Conservation (phyloP, 202 grass and related monocot species). For the Panicum hallii region DNA sequence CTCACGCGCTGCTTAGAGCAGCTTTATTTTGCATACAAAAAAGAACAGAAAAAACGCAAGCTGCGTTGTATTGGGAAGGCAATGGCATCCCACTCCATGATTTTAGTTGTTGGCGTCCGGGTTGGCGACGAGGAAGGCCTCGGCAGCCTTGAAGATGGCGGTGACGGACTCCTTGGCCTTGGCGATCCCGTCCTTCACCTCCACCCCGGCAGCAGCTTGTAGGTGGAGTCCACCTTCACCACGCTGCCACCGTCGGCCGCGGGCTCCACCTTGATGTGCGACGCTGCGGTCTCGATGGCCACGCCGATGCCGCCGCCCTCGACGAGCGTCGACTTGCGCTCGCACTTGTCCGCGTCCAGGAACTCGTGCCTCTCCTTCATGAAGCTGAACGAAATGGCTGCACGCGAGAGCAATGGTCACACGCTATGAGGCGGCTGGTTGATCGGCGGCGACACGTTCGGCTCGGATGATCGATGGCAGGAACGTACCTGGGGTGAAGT, state of each 20-base stretch:
- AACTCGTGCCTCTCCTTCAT: constrained; percentile 74
- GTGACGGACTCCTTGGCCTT: constrained; percentile 61
- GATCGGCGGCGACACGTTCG: not conserved
- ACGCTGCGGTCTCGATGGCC: constrained; percentile 41
- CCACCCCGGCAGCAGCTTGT: constrained; percentile 58
- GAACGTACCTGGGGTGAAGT: constrained; percentile 60
- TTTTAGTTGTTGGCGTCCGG: constrained; percentile 47
- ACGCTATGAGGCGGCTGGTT: not conserved
- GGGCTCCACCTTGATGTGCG: constrained; percentile 68
- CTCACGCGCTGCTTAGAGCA: not conserved
- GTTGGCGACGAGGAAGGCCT: no score
- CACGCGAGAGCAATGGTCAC: not conserved
- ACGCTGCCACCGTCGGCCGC: constrained; percentile 50
- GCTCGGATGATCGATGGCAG: not conserved
- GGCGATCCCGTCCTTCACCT: constrained; percentile 29
- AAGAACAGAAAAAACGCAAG: not conserved
- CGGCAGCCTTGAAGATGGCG: no score
- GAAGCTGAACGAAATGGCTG: constrained; percentile 56
- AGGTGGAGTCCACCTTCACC: not conserved
- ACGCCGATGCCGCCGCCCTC: constrained; percentile 65
- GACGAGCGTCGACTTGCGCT: constrained; percentile 55
- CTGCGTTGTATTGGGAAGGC: not conserved
- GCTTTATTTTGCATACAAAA: constrained; percentile 27
- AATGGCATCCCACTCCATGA: not conserved
- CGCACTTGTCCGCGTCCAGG: constrained; percentile 61